Evolutionary conservation across 148 eudicot species (phyloP), one percentile per base, ranked within the genome.

Genomic region (Spergularia bocconei): DNA sequence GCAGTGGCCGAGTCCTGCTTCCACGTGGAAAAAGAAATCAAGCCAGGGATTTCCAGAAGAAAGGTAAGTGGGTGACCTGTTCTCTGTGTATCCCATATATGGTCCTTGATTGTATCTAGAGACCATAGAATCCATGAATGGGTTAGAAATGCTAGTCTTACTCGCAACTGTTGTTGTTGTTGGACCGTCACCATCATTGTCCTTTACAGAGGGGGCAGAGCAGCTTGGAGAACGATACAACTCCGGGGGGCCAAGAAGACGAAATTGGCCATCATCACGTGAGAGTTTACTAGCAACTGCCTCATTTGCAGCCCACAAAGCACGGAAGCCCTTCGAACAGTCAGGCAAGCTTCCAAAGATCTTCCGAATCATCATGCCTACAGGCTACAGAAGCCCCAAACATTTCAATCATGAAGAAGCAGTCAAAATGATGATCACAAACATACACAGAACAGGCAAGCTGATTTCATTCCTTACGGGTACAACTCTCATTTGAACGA

Each of bases 11-110:
- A 52, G 36, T 69, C 67, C 5, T 69, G 61, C 6, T 48, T 61
- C 79, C 39, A 69, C 62, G 12, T 77, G 79, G 69, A 77, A 75
- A 59, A 75, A 77, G 51, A 58, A 69, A 20, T 77, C 79, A 6
- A 77, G 79, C 52, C 79, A 77, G 19, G 74, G 69, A 39, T 77
- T 60, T 14, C 74, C 74, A 15, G 70, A 52, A 11, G 79, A 62
- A 23, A 59, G 17, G 50, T 50, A 77, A 15, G 79, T 77, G 4
- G 67, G 79, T 23, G 77, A 77, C 14, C 36, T 0, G 38, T 77
- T 77, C 9, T 69, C 74, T 15, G 79, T 69, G 33, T 19, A 39
- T 29, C 74, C 79, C 74, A 57, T 73, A 14, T 5, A 2, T 71
- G 54, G n/a, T 9, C 5, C 23, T 1, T 14, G 14, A 54, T 53